These are phyloP conservation scores for Colletotrichum abscissum DNA, from an alignment of 2,329 filamentous ascomycete species.

Conservation along the genomic window DNA sequence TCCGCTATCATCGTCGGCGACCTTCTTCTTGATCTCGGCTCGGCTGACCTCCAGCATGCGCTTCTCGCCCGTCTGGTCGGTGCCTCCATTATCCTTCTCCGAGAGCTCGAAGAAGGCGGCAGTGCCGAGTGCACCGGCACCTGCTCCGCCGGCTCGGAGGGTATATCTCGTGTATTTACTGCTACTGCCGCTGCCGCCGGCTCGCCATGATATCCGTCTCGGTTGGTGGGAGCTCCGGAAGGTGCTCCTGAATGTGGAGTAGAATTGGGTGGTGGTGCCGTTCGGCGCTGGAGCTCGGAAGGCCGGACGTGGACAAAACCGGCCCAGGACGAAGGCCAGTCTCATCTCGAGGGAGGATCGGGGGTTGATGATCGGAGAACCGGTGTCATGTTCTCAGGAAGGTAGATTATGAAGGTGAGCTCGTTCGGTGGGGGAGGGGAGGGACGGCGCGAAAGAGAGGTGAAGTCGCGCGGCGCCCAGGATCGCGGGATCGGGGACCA, in stretches of 20 bases:
- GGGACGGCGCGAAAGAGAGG: neutral
- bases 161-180: slow-evolving; percentile 41
- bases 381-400: slow-evolving; percentile 36
- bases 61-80: slow-evolving; percentile 77
- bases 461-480: slow-evolving; percentile 3
- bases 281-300: slow-evolving; percentile 42
- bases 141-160: slow-evolving; percentile 53
- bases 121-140: slow-evolving; percentile 60
- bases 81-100: slow-evolving; percentile 61
- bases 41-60: slow-evolving; percentile 89
- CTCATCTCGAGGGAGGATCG: slow-evolving; percentile 55
- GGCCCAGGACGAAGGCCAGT: slow-evolving; percentile 54
- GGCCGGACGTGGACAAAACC: slow-evolving; percentile 54
- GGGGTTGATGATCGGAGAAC: slow-evolving; percentile 11
- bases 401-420: neutral
- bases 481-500: slow-evolving; percentile 18
- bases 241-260: slow-evolving; percentile 28
- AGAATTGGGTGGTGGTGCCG: slow-evolving; percentile 21
- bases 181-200: slow-evolving; percentile 1
- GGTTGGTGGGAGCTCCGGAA: slow-evolving; percentile 25
- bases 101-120: slow-evolving; percentile 69
- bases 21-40: slow-evolving; percentile 78
- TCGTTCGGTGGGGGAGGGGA: neutral
- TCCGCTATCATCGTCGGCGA: slow-evolving; percentile 71
- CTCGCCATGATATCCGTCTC: slow-evolving; percentile 42